Evolutionary conservation across 2,329 filamentous ascomycete genomes (phyloP).

Genomic region (Verticillium nonalfalfae): DNA sequence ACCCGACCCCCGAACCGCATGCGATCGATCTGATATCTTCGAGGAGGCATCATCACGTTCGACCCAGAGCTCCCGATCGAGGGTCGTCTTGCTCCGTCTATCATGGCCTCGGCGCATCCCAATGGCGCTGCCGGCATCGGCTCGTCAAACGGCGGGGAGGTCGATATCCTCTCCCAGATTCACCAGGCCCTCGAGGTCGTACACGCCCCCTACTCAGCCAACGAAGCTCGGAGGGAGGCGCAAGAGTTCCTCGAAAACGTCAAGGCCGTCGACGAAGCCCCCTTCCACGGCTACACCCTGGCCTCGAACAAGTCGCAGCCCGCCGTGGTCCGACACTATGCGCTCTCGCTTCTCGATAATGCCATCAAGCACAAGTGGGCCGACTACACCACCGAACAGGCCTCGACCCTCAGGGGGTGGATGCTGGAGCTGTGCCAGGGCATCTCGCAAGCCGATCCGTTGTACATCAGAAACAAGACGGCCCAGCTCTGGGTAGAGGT

Average conservation of each 20-base stretch:
- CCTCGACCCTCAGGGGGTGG: constrained; percentile 64
- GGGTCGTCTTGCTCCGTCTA: constrained; percentile 1
- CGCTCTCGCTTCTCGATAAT: constrained; percentile 84
- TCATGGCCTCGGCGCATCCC: constrained; percentile 23
- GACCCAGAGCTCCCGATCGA: neutral
- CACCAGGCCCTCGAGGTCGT: constrained; percentile 82
- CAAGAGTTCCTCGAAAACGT: constrained; percentile 80
- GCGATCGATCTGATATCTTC: neutral
- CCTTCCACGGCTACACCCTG: constrained; percentile 77
- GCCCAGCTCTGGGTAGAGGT: constrained; percentile 93
- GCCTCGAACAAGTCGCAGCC: constrained; percentile 70
- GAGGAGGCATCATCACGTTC: neutral
- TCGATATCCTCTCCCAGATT: constrained; percentile 58
- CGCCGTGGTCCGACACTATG: constrained; percentile 85
- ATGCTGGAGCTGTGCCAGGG: constrained; percentile 71
- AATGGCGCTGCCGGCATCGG: constrained; percentile 24
- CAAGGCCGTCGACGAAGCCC: constrained; percentile 73
- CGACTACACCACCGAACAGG: constrained; percentile 63
- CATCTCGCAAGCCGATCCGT: constrained; percentile 65
- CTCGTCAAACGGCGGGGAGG: constrained; percentile 28
- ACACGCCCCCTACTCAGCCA: constrained; percentile 74
- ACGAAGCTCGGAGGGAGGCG: constrained; percentile 75
- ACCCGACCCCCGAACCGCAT: neutral
- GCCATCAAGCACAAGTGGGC: constrained; percentile 81
- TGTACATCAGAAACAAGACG: constrained; percentile 87